Conservation (phyloP, 2,329 filamentous ascomycete species). For the Zasmidium cellare region DNA sequence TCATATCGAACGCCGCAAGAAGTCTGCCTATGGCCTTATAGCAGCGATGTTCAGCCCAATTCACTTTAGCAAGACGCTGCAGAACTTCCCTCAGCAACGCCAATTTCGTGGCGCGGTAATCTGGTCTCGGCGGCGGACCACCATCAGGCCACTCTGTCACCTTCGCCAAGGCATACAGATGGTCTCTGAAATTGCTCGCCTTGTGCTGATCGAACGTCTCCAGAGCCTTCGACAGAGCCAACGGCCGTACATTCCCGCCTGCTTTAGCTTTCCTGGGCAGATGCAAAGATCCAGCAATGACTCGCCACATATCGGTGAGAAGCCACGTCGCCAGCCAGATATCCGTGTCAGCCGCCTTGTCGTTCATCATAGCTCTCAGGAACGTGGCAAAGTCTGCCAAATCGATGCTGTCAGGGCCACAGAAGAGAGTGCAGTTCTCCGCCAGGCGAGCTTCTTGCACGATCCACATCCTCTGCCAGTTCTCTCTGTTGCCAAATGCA, state of each 20-base stretch:
- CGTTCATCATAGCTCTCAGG: background rate
- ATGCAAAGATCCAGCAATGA: background rate
- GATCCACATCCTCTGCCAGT: constrained; percentile 6
- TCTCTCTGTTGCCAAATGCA: background rate
- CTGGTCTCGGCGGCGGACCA: background rate
- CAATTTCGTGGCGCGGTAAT: background rate
- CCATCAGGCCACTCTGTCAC: background rate
- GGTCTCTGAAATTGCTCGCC: background rate
- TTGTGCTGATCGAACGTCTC: background rate
- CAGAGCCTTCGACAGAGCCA: background rate
- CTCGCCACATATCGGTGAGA: background rate
- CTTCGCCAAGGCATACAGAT: background rate
- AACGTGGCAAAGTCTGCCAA: background rate
- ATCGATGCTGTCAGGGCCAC: background rate
- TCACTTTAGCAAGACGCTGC: background rate
- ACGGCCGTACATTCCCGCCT: background rate
- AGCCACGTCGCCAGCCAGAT: background rate
- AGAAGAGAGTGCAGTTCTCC: background rate
- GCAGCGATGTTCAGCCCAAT: background rate
- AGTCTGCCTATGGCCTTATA: background rate
- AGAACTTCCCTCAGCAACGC: background rate
- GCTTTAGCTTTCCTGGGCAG: background rate
- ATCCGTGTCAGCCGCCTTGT: background rate
- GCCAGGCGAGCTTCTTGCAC: constrained; percentile 1
- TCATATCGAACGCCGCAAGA: background rate